Conservation (phyloP, 306 rosid species). For the Elaeagnus macrophylla region DNA sequence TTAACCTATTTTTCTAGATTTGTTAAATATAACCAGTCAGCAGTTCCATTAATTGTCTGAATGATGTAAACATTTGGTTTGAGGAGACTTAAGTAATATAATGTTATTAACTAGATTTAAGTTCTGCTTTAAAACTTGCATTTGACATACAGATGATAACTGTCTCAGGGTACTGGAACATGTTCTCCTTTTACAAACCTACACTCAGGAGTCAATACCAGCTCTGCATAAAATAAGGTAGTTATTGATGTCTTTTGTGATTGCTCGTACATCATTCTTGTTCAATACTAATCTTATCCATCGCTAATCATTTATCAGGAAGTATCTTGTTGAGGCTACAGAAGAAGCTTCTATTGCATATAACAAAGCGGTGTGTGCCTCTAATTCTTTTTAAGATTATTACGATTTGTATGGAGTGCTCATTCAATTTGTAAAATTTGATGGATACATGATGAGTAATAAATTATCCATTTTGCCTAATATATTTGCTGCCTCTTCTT, state of each 20-base stretch:
- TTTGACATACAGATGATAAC: conserved; percentile 6
- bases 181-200: conserved; percentile 61
- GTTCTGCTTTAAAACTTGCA: not conserved
- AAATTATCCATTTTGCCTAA: too few relatives aligned
- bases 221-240: conserved; percentile 88
- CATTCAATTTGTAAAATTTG: too few relatives aligned
- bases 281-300: conserved; percentile 4
- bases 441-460: too few relatives aligned
- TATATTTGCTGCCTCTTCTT: not conserved
- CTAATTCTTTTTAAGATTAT: not conserved
- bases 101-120: not conserved
- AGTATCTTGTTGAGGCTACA: conserved; percentile 79
- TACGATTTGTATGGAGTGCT: too few relatives aligned
- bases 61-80: not conserved
- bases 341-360: conserved; percentile 83
- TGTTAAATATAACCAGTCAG: not conserved
- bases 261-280: conserved; percentile 7
- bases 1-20: not conserved
- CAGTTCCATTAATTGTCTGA: not conserved
- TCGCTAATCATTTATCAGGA: conserved; percentile 33
- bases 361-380: conserved; percentile 66
- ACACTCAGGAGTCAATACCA: conserved; percentile 71
- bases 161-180: conserved; percentile 66
- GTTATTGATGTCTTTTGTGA: conserved; percentile 5
- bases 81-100: not conserved